Conservation (phyloP, 495 filamentous ascomycete species). For the Podospora pseudoanserina region DNA sequence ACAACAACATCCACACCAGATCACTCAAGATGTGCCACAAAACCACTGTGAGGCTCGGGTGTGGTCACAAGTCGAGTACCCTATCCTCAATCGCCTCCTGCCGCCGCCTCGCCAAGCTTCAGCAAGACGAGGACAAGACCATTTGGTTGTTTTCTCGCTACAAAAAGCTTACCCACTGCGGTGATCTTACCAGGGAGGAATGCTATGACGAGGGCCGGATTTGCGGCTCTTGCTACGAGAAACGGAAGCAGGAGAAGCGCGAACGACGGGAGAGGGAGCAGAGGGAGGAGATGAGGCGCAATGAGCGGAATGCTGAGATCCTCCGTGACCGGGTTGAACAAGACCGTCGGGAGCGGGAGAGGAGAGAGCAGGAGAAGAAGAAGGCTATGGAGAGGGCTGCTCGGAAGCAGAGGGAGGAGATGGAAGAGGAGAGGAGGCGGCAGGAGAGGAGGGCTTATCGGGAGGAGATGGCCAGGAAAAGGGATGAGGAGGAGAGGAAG, state of each 20-base stretch:
- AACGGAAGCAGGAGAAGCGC: not conserved
- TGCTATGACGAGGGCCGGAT: not conserved
- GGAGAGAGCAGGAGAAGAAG: not conserved
- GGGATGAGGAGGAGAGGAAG: not conserved
- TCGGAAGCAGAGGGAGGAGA: not conserved
- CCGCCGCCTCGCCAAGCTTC: not conserved
- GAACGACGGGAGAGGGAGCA: not conserved
- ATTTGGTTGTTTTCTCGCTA: not conserved
- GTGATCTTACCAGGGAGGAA: not conserved
- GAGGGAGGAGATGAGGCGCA: not conserved
- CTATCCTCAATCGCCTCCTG: not conserved
- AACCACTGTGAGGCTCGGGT: not conserved
- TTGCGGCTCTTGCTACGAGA: not conserved
- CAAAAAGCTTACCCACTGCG: not conserved
- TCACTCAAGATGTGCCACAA: not conserved
- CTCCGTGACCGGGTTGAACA: not conserved
- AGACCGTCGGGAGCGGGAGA: not conserved
- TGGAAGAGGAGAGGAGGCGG: not conserved
- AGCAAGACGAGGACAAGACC: not conserved
- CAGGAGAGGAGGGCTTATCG: not conserved
- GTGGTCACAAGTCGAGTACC: not conserved
- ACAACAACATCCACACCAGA: not conserved
- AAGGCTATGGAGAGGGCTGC: not conserved
- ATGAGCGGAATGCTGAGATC: not conserved
- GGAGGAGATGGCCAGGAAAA: not conserved